Percentiles rank a stretch among this genome's conserved stretches.
Conservation (phyloP, 305 asterid genomes). For the Andrographis paniculata region DNA sequence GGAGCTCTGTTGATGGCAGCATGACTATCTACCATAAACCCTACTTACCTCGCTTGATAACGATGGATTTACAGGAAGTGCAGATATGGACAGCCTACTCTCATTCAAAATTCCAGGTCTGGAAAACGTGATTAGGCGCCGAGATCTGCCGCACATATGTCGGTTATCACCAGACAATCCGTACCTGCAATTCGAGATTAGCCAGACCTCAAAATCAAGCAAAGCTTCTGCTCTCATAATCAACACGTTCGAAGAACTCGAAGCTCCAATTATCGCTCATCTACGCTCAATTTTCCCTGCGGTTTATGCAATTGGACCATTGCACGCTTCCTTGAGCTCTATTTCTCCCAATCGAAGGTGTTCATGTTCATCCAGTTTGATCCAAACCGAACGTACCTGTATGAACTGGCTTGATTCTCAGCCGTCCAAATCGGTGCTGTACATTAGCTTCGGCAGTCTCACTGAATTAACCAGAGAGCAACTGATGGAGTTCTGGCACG, state of each 20-base stretch:
- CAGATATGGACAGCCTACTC: conserved; percentile 22
- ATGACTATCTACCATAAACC: too few species aligned
- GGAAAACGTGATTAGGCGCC: conserved; percentile 27
- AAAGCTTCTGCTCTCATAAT: conserved; percentile 39
- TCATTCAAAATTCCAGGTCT: conserved; percentile 25
- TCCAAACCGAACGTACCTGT: conserved; percentile 21
- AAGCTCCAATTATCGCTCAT: conserved; percentile 22
- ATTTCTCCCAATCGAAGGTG: too few species aligned
- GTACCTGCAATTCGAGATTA: conserved; percentile 20
- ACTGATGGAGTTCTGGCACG: conserved; percentile 33
- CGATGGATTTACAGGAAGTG: conserved; percentile 19
- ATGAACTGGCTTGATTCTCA: conserved; percentile 34
- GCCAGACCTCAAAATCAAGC: conserved; percentile 22
- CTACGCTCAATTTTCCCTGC: conserved; percentile 31
- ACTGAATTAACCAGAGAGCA: conserved; percentile 13
- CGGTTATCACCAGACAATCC: conserved; percentile 12
- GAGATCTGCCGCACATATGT: conserved; percentile 36
- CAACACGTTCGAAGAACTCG: conserved; percentile 35
- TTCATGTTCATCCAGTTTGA: conserved; percentile 18
- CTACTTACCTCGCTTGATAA: neutral
- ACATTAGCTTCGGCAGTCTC: conserved; percentile 34
- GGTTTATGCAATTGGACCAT: conserved; percentile 36
- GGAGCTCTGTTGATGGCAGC: neutral
- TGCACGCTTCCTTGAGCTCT: conserved; percentile 17
- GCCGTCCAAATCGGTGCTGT: conserved; percentile 28